Conservation (phyloP, 208 protist species). For the Trypanosoma grayi region DNA sequence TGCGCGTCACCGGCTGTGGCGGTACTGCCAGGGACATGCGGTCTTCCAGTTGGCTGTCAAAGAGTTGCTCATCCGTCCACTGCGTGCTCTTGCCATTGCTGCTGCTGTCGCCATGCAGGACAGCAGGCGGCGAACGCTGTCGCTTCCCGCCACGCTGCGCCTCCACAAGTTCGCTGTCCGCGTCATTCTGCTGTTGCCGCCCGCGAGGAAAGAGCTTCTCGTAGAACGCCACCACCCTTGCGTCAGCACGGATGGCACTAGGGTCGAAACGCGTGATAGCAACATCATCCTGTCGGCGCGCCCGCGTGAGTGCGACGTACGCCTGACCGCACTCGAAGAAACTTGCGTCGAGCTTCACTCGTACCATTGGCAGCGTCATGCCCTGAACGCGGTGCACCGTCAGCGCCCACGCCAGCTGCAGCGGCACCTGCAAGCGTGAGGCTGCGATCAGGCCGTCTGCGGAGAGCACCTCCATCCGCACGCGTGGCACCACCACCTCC, state of each 20-base stretch:
- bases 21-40: not conserved
- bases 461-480: slow-evolving; percentile 29
- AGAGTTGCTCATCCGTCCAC: not conserved
- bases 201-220: slow-evolving; percentile 15
- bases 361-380: slow-evolving; percentile 43
- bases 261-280: slow-evolving; percentile 21
- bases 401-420: slow-evolving; percentile 84
- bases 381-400: slow-evolving; percentile 90
- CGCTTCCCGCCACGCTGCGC: not conserved
- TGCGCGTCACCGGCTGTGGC: not conserved
- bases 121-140: not conserved
- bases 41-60: not conserved
- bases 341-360: slow-evolving; percentile 22
- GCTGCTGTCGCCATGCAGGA: not conserved
- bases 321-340: slow-evolving; percentile 43
- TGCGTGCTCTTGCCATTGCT: not conserved
- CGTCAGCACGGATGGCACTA: slow-evolving; percentile 12
- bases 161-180: slow-evolving; percentile 19
- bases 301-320: slow-evolving; percentile 41
- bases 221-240: slow-evolving; percentile 30
- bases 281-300: slow-evolving; percentile 26
- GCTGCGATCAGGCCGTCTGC: slow-evolving; percentile 8
- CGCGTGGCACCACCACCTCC: slow-evolving; percentile 36
- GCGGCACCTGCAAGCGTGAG: slow-evolving; percentile 56
- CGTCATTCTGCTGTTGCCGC: not conserved